Evolutionary conservation across 306 rosid genomes (phyloP), one percentile per base, ranked within the genome.

Genomic region (Urtica urens): DNA sequence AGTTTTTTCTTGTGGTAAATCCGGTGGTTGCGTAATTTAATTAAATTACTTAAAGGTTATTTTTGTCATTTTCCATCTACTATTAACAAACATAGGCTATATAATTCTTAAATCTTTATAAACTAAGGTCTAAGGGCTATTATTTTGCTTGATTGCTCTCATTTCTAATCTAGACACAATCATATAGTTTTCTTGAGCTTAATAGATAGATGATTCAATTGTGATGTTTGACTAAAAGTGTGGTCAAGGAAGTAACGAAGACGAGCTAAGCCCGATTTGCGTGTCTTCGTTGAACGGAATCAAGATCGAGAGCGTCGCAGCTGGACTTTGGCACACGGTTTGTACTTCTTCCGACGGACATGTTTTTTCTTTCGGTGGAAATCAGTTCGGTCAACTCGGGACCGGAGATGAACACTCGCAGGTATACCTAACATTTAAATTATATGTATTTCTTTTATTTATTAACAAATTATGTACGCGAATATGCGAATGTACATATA

Each of bases 361-460:
- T 47, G 65, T 83, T 44, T 76, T 73, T 55, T 78, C 73, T 23
- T 87, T 87, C 62, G 94, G 96, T 15, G 96, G 96, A 23, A 87
- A 87, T 65, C 96, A 87, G 65, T 87, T 83, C 71, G 94, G 96
- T 45, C 94, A 87, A 60, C 38, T 87, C 71, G 96, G 96, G 31
- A 80, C 94, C 0, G 87, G 85, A 49, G 65, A 44, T 16, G 87
- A 87, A 24, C 85, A 83, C 67, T 68, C 61, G 10, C 87, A 83
- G 96, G 96, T 87, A 77, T 38, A 15, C 44, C 18, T 27, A 7
- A 2, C 33, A 10, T 28, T 4, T 4, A 28, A 28, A 4, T 28
- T 10, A 28, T 39, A 1, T n/a, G 45, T 22, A 5, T 16, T 39
- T 17, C 23, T 13, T 39, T 14, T 4, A 39, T n/a, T 39, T 10